Percentiles rank a stretch among this genome's conserved stretches.
These are phyloP conservation scores for Aphanomyces astaci DNA, from an alignment of 352 stramenopile genomes.

Conservation along the genomic window DNA sequence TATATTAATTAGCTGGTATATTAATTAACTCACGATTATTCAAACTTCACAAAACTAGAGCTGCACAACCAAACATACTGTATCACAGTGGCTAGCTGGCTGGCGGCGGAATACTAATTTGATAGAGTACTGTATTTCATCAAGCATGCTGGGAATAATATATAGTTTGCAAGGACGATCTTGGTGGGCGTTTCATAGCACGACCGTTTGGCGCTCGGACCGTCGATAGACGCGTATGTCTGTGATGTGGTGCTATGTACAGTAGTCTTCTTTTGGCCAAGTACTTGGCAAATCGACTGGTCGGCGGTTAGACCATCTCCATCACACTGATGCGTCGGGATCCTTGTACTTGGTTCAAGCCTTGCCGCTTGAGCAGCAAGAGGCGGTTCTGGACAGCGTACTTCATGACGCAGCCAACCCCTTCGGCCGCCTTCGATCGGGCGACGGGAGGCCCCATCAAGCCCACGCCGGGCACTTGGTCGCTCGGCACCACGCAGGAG, in stretches of 20 bases:
- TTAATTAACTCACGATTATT: too few relatives aligned
- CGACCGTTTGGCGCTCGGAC: background rate
- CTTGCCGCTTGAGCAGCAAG: conserved; percentile 19
- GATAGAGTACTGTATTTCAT: too few relatives aligned
- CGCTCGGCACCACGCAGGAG: conserved; percentile 7
- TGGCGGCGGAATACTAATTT: too few relatives aligned
- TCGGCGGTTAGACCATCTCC: background rate
- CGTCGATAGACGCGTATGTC: too few relatives aligned
- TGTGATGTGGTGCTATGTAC: background rate
- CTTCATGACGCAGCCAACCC: background rate
- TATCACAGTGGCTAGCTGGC: too few relatives aligned
- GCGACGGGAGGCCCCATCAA: background rate
- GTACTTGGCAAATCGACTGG: background rate
- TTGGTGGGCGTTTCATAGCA: too few relatives aligned
- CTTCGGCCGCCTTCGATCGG: background rate
- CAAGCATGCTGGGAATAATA: too few relatives aligned
- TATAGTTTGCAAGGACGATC: too few relatives aligned
- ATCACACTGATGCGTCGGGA: background rate
- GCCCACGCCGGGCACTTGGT: conserved; percentile 16
- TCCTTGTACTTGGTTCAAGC: conserved; percentile 10
- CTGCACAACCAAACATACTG: too few relatives aligned
- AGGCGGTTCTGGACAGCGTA: conserved; percentile 15
- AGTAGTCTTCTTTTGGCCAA: background rate
- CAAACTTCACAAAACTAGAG: too few relatives aligned
- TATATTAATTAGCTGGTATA: too few relatives aligned